A percentile compares a stretch with the other conserved stretches of the same genome.
Evolutionary conservation across 2,329 filamentous ascomycete genomes (phyloP).

Genomic region (Ascomycota sp.): DNA sequence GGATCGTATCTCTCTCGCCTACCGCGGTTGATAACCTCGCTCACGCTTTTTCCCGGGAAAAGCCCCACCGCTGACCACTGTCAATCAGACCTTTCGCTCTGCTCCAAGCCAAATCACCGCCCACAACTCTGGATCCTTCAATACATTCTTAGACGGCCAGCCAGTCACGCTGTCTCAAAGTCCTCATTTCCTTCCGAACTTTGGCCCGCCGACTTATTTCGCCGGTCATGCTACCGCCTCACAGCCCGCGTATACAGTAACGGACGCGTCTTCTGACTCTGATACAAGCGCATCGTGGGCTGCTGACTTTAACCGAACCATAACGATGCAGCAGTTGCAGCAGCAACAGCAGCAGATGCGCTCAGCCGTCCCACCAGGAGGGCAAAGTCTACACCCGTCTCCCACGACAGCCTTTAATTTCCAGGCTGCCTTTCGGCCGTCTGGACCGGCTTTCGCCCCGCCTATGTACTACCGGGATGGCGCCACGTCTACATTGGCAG

Average conservation of each 20-base stretch:
- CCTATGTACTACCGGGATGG: too few species aligned
- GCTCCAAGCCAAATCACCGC: too few species aligned
- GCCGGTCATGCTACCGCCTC: constrained; percentile 13
- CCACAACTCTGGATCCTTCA: too few species aligned
- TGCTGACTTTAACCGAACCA: constrained; percentile 16
- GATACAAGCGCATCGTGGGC: constrained; percentile 13
- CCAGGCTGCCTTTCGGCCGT: constrained; percentile 11
- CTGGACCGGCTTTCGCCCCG: constrained; percentile 5
- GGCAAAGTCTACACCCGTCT: constrained; percentile 7
- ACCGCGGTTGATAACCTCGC: too few species aligned
- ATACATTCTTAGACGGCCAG: too few species aligned
- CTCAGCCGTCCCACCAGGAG: constrained; percentile 2
- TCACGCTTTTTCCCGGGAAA: too few species aligned
- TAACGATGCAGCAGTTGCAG: constrained; percentile 6
- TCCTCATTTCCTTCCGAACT: too few species aligned
- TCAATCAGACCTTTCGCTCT: too few species aligned
- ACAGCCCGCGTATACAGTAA: constrained; percentile 5
- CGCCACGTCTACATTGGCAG: neutral
- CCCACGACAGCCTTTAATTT: constrained; percentile 7
- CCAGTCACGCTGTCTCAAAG: too few species aligned
- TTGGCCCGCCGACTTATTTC: constrained; percentile 7
- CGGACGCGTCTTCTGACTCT: constrained; percentile 5
- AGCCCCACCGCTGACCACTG: too few species aligned
- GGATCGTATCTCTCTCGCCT: too few species aligned
- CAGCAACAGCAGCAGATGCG: neutral